A percentile compares a stretch with the other conserved stretches of the same genome.
Conservation (phyloP, 441 rosid genomes). For the Gossypium gossypioides region DNA sequence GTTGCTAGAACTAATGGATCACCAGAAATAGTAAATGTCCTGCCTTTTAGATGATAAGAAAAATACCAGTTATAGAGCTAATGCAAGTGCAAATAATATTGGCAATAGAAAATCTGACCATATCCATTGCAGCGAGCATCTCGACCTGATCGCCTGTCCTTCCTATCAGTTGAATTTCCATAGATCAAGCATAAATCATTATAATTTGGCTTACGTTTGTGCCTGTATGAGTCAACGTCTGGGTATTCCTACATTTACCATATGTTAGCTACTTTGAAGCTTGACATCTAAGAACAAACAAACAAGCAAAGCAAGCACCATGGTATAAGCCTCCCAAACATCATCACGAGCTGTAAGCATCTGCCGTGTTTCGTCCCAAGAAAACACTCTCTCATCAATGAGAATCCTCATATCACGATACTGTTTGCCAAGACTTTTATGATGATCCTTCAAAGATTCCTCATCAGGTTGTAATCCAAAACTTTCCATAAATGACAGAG, state of each 20-base stretch:
- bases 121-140: constrained; percentile 23
- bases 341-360: constrained; percentile 30
- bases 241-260: constrained; percentile 38
- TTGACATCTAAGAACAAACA: constrained; percentile 7
- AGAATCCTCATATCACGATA: constrained; percentile 31
- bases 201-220: constrained; percentile 28
- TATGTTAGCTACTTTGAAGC: constrained; percentile 17
- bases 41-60: background rate
- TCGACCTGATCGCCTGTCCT: constrained; percentile 10
- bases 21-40: background rate
- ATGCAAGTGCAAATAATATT: background rate
- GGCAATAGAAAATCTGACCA: constrained; percentile 18
- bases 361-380: constrained; percentile 37
- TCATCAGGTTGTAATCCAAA: constrained; percentile 33
- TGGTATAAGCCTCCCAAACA: constrained; percentile 34
- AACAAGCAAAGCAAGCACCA: constrained; percentile 33
- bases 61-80: background rate
- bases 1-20: background rate
- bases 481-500: constrained; percentile 28
- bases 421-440: constrained; percentile 26
- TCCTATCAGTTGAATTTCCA: constrained; percentile 30
- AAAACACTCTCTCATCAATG: constrained; percentile 28
- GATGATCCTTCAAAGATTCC: constrained; percentile 23
- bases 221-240: constrained; percentile 23
- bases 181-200: constrained; percentile 42